These are phyloP conservation scores for Falciphora oryzae DNA, from an alignment of 2,329 filamentous ascomycete species.

Conservation along the genomic window DNA sequence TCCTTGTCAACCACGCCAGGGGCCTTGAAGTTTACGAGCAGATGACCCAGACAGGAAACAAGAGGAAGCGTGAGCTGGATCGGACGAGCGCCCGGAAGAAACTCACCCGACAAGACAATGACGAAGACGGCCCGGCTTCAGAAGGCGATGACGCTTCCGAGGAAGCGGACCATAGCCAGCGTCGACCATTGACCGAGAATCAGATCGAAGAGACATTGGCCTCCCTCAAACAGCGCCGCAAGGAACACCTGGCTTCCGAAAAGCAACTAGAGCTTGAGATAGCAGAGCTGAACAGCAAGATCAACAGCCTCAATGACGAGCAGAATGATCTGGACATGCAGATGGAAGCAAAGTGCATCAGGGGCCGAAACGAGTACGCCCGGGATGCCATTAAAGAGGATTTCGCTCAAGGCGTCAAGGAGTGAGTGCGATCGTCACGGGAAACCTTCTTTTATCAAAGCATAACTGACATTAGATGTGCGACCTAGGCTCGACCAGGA, in stretches of 20 bases:
- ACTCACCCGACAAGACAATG: not conserved
- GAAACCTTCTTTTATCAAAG: constrained; percentile 10
- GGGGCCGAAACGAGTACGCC: constrained; percentile 50
- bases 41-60: not conserved
- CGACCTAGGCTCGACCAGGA: constrained; percentile 46
- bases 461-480: not conserved
- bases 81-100: too few species aligned
- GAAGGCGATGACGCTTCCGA: not conserved
- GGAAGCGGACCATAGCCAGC: constrained; percentile 22
- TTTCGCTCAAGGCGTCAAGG: constrained; percentile 53
- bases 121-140: not conserved
- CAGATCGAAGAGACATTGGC: not conserved
- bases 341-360: constrained; percentile 39
- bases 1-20: not conserved
- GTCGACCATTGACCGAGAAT: constrained; percentile 16
- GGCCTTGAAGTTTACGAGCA: not conserved
- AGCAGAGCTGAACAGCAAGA: constrained; percentile 21
- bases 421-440: constrained; percentile 28
- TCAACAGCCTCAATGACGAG: constrained; percentile 19
- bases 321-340: constrained; percentile 14
- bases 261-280: constrained; percentile 30
- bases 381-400: constrained; percentile 49
- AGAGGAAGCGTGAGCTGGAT: not conserved
- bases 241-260: constrained; percentile 27
- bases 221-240: constrained; percentile 17